These are phyloP conservation scores for Lolium multiflorum DNA, from an alignment of 176 grass and related monocot species.

Conservation along the genomic window DNA sequence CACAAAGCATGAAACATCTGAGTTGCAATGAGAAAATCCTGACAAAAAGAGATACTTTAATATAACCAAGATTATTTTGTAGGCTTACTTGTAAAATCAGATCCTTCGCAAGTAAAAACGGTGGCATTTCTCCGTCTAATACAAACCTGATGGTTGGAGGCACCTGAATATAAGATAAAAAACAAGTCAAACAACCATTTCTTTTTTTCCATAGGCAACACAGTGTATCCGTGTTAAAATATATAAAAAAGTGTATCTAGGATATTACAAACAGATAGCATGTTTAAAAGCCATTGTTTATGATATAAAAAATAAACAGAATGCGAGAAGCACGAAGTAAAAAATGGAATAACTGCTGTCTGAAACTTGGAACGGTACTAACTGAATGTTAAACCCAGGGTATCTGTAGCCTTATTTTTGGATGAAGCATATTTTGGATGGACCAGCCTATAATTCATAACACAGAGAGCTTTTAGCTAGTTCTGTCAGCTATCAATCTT, in stretches of 20 bases:
- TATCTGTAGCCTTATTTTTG: neutral
- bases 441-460: neutral
- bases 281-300: neutral
- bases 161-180: slow-evolving; percentile 62
- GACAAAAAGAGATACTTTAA: neutral
- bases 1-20: neutral
- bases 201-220: slow-evolving; percentile 8
- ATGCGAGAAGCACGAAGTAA: neutral
- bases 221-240: neutral
- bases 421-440: slow-evolving; percentile 7
- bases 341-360: neutral
- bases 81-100: slow-evolving; percentile 95
- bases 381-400: neutral
- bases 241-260: neutral
- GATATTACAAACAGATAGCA: neutral
- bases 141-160: slow-evolving; percentile 85
- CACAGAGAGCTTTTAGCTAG: neutral
- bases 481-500: neutral
- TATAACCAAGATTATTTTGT: slow-evolving; percentile 1
- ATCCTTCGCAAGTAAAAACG: slow-evolving; percentile 96
- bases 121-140: slow-evolving; percentile 94
- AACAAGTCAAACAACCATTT: slow-evolving; percentile 45
- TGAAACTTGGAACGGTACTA: slow-evolving; percentile 6
- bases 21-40: slow-evolving; percentile 7
- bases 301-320: neutral